A percentile compares a stretch with the other conserved stretches of the same genome.
phyloP scores from a whole-genome alignment of 139 green algal genomes.

The Tetradesmus obliquus region DNA sequence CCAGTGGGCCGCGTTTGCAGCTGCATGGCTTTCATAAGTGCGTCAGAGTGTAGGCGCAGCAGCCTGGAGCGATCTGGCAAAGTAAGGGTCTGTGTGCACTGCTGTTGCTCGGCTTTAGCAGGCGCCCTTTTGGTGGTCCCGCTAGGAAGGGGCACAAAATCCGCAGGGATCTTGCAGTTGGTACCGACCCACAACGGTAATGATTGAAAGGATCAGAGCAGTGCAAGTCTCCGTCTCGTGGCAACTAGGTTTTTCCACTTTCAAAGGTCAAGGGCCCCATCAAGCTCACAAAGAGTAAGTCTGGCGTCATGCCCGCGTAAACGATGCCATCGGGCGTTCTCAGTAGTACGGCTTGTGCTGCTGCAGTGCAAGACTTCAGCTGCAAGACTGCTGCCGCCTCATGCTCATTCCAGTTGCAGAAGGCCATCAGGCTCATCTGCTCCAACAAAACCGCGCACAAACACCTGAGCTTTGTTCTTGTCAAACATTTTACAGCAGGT shows the following conservation, averaged over 20 bases:
- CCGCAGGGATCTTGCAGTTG: neutral
- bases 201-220: neutral
- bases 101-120: neutral
- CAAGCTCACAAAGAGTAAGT: no score
- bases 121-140: neutral
- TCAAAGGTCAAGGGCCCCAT: neutral
- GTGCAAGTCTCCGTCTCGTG: neutral
- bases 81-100: neutral
- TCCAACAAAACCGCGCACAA: no score
- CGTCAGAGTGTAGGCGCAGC: neutral
- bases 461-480: no score
- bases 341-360: no score
- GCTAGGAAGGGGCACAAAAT: neutral
- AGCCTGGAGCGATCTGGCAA: neutral
- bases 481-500: no score
- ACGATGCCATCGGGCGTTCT: no score
- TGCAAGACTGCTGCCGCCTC: no score
- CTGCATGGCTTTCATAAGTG: neutral
- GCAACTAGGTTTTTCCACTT: neutral
- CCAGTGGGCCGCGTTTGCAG: constrained; percentile 34
- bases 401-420: no score
- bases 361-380: no score
- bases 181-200: neutral
- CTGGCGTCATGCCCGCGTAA: no score
- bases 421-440: no score